Evolutionary conservation across 768 basidiomycete genomes (phyloP), one percentile per base, ranked within the genome.

Genomic region (Sistotremastrum niveocremeum): DNA sequence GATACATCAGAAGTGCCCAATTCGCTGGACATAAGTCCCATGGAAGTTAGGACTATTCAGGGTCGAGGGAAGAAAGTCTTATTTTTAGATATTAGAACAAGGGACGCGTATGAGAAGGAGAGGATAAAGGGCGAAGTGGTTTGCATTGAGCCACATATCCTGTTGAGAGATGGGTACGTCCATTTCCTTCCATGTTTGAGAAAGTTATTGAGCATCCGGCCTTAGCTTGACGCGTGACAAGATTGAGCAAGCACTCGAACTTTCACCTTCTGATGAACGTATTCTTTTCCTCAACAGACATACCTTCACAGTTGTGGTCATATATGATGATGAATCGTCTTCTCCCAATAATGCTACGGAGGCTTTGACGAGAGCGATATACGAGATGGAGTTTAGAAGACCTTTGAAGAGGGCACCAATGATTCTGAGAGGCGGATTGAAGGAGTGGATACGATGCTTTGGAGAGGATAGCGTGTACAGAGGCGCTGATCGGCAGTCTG

Each of bases 271-370:
- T 35, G 58, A 71, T 36, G 93, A 97, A 62, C 68, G 68, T 39
- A 69, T 70, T 2, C 68, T 84, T n/a, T 98, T 98, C 60, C 60
- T 66, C 37, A 84, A 88, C 49, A 84, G 94, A 37, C 77, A 90
- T 56, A 81, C 84, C 54, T 94, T 86, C 58, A 91, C 95, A 53
- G 62, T 93, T 20, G 78, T 99, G 29, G 85, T 81, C 10, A 66
- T 97, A 3, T 91, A 91, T 60, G 93, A 98, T 60, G 56, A 72
- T 42, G 60, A 68, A 32, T 79, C 85, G 40, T 73, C 70, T 2
- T 59, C 62, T 3, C 60, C 65, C 12, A 66, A 67, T 7, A 68
- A 76, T 0, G 74, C 79, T 0, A 58, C 84, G n/a, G 68, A 74
- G 2, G 58, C 68, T 12, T 71, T 93, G 28, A 68, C 79, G 45